Base-by-base conservation (phyloP, 2,329 filamentous ascomycete genomes). In the Macroventuria anomochaeta region DNA sequence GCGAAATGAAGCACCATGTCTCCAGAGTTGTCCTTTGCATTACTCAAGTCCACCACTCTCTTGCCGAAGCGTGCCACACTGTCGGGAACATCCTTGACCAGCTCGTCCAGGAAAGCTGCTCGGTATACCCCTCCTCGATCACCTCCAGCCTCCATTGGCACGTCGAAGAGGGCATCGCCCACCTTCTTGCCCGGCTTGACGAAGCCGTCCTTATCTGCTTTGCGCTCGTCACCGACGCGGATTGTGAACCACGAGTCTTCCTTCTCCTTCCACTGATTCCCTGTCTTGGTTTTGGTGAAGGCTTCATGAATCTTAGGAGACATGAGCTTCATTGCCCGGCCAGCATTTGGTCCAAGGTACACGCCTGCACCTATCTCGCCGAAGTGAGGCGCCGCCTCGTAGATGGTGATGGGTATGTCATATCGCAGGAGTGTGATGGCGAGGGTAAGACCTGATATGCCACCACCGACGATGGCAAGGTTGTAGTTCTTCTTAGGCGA, bases 341-440 rank as follows among this genome's bases (percentile, higher is more conserved):
- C 75, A 3, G 83, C 80, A 57, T 85, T 85, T 29, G 82, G 80
- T 1, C 81, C 81, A 39, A 87, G 80, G 2, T 79, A 78, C 1
- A 87, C 77, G 5, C 83, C 85, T 2, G 83, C 82, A 2, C 84
- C 84, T 25, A 86, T 82, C 63, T 86, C 84, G 28, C 76, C 77
- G 56, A 86, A 87, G 11, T 73, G 72, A 0, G 74, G 48, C 0
- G 83, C 83, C 10, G 81, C 76, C 69, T 87, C 85, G 62, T 85
- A 87, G 56, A 87, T 77, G 20, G 76, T 76, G 31, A 83, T 73
- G 2, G 73, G 69, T 29, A 85, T 62, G 31, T 75, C 65, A 52
- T 78, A 75, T 49, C 78, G 69, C 49, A 79, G 70, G 23, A 87
- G 79, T 6, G 78, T 81, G 39, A 83, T 78, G 20, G 81, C 82